Conservation (phyloP, 2,329 filamentous ascomycete genomes). For the Orbilia brochopaga region DNA sequence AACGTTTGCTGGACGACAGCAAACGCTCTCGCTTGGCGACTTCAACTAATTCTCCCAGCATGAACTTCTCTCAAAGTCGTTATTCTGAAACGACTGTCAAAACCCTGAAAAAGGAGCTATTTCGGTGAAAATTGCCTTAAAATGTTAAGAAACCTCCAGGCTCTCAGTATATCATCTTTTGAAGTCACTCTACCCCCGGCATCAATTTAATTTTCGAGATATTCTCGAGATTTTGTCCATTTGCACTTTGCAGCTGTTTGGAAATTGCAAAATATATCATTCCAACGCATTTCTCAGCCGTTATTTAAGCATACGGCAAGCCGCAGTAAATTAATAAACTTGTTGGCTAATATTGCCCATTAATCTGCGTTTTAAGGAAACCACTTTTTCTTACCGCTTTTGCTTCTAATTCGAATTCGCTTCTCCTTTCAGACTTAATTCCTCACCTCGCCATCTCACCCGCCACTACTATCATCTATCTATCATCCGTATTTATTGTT, state of each 20-base stretch:
- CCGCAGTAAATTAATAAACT: not conserved
- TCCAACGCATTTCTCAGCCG: not conserved
- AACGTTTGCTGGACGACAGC: not conserved
- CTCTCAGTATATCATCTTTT: conserved; percentile 6
- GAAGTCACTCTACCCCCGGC: no score
- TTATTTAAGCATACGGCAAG: not conserved
- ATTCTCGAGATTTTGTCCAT: not conserved
- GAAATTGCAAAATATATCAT: not conserved
- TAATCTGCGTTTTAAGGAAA: conserved; percentile 8
- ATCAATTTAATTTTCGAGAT: conserved; percentile 7
- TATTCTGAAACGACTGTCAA: conserved; percentile 10
- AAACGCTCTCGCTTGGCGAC: no score
- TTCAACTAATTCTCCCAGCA: not conserved
- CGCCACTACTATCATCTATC: not conserved
- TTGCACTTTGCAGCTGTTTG: not conserved
- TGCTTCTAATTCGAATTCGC: not conserved
- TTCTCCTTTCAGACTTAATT: conserved; percentile 8
- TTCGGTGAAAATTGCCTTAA: conserved; percentile 12
- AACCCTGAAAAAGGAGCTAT: conserved; percentile 11
- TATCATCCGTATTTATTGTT: conserved; percentile 15
- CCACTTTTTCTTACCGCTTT: not conserved
- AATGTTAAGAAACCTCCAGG: not conserved
- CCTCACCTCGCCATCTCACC: conserved; percentile 8
- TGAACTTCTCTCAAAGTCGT: not conserved
- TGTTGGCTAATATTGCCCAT: conserved; percentile 7